Percentiles rank a stretch among this genome's conserved stretches.
These are phyloP conservation scores for Beauveria caledonica DNA, from an alignment of 2,329 filamentous ascomycete species.

Conservation along the genomic window DNA sequence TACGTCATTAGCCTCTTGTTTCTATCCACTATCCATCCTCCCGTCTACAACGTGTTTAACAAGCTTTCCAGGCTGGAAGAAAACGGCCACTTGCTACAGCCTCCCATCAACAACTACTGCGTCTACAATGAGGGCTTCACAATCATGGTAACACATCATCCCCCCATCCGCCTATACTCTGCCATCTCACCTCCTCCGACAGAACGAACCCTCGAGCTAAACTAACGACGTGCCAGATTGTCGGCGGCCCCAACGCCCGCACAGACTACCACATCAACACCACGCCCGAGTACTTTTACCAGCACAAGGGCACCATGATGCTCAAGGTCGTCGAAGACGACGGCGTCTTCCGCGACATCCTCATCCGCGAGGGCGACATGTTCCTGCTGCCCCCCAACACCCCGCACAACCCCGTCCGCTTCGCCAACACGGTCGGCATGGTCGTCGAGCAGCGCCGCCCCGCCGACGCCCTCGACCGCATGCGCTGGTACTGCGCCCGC, in stretches of 20 bases:
- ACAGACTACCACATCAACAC: conserved; percentile 97
- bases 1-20: conserved; percentile 23
- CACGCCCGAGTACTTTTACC: conserved; percentile 97
- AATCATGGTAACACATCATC: conserved; percentile 56
- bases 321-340: conserved; percentile 77
- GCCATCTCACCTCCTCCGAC: not conserved
- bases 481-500: conserved; percentile 82
- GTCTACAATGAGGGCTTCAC: conserved; percentile 80
- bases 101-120: conserved; percentile 95
- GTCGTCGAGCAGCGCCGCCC: conserved; percentile 83
- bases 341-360: conserved; percentile 67
- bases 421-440: conserved; percentile 86
- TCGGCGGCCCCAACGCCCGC: conserved; percentile 89
- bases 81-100: conserved; percentile 86
- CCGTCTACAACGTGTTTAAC: not conserved
- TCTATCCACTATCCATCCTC: not conserved
- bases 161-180: too few relatives aligned
- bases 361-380: conserved; percentile 88
- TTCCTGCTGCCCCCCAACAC: conserved; percentile 89
- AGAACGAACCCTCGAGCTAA: too few relatives aligned
- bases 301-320: conserved; percentile 86
- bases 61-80: conserved; percentile 62
- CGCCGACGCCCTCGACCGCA: conserved; percentile 58
- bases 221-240: conserved; percentile 60
- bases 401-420: conserved; percentile 93